These are phyloP conservation scores for Penicillium roqueforti DNA, from an alignment of 495 filamentous ascomycete species.

Conservation along the genomic window DNA sequence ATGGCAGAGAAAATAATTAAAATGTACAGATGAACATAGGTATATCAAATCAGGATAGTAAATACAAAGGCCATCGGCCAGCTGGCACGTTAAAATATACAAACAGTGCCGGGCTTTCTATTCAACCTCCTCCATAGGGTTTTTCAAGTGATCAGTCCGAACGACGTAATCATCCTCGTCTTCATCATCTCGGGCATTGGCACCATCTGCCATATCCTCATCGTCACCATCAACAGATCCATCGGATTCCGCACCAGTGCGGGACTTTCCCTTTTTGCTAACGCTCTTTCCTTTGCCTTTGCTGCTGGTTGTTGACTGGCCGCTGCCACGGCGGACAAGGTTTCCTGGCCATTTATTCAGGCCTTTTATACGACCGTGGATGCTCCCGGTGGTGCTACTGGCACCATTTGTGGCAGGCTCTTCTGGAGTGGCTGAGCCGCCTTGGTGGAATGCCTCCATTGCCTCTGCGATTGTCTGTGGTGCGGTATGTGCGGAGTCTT, in stretches of 20 bases:
- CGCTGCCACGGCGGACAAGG: constrained; percentile 28
- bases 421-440: constrained; percentile 8
- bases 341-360: constrained; percentile 27
- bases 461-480: constrained; percentile 38
- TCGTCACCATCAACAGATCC: constrained; percentile 38
- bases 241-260: constrained; percentile 32
- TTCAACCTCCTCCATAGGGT: constrained; percentile 28
- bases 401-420: constrained; percentile 34
- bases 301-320: constrained; percentile 25
- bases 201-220: constrained; percentile 35
- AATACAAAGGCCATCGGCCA: constrained; percentile 1
- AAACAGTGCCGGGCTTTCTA: constrained; percentile 5
- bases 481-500: constrained; percentile 25
- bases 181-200: constrained; percentile 34
- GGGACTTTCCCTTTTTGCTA: constrained; percentile 42
- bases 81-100: not conserved
- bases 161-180: constrained; percentile 49
- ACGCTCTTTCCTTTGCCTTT: constrained; percentile 39
- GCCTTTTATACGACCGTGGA: constrained; percentile 29
- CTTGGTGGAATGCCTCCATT: constrained; percentile 36
- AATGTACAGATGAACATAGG: constrained; percentile 2
- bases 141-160: constrained; percentile 38
- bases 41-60: constrained; percentile 7
- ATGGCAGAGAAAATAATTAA: not conserved
- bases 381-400: constrained; percentile 15